phyloP scores from a whole-genome alignment of 2,329 filamentous ascomycete genomes.

The Sporothrix globosa region DNA sequence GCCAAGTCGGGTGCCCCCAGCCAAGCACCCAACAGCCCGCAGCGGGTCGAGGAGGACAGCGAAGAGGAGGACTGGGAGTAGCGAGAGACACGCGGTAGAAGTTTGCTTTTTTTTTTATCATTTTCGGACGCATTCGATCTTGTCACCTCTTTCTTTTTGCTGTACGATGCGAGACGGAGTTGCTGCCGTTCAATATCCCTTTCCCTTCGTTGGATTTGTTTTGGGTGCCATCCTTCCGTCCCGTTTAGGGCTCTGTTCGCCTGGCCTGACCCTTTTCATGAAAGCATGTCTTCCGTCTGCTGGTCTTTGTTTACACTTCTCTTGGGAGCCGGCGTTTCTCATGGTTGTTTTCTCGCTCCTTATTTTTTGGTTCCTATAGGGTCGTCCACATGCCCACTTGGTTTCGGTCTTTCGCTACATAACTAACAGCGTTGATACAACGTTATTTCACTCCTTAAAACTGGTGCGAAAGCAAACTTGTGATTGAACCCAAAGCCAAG shows the following conservation, averaged over 20 bases:
- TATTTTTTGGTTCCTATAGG: neutral
- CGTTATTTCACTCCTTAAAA: neutral
- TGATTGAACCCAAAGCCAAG: conserved; percentile 1
- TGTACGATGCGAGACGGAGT: conserved; percentile 27
- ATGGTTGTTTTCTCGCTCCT: conserved; percentile 6
- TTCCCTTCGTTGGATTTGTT: conserved; percentile 1
- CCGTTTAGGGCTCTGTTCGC: neutral
- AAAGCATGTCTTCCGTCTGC: neutral
- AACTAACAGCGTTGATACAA: neutral
- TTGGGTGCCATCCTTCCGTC: neutral
- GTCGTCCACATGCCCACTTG: neutral
- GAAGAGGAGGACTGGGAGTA: conserved; percentile 79
- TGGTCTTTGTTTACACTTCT: conserved; percentile 16
- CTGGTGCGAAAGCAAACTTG: neutral
- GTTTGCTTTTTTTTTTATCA: conserved; percentile 30
- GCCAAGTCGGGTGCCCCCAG: conserved; percentile 75
- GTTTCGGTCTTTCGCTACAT: neutral
- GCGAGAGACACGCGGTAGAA: conserved; percentile 33
- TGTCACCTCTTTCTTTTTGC: neutral
- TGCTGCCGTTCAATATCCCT: conserved; percentile 20
- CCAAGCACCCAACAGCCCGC: conserved; percentile 71
- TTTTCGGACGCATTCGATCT: neutral
- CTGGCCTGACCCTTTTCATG: neutral
- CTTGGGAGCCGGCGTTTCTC: conserved; percentile 17
- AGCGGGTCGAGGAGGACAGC: conserved; percentile 60